Evolutionary conservation across 202 grass and related monocot species (phyloP).

Genomic region (Setaria italica): DNA sequence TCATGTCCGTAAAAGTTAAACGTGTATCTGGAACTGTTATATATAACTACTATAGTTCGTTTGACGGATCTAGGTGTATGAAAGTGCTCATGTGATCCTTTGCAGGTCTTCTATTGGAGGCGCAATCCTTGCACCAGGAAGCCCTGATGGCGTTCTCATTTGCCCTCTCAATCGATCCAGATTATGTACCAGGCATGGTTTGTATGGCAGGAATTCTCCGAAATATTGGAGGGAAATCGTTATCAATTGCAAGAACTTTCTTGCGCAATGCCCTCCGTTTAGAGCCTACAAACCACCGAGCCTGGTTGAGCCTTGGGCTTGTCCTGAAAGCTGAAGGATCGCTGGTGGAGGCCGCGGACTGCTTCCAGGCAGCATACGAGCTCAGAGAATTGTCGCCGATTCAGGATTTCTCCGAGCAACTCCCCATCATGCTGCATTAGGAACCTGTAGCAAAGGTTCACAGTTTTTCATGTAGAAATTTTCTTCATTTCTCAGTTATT

Average conservation of each 20-base stretch:
- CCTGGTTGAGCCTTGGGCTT: conserved; percentile 87
- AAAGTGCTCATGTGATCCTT: conserved; percentile 35
- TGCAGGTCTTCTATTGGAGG: conserved; percentile 80
- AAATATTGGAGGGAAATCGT: conserved; percentile 61
- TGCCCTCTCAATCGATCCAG: conserved; percentile 77
- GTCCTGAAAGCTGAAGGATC: conserved; percentile 77
- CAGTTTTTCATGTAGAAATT: conserved; percentile 38
- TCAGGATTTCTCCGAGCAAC: conserved; percentile 63
- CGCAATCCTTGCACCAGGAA: conserved; percentile 77
- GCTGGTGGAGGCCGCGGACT: conserved; percentile 72
- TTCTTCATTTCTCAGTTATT: neutral
- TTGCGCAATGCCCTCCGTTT: conserved; percentile 70
- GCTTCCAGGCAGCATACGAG: conserved; percentile 90
- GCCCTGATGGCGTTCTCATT: conserved; percentile 74
- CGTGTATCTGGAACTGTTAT: neutral
- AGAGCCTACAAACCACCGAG: conserved; percentile 72
- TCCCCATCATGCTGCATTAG: conserved; percentile 60
- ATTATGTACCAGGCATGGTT: conserved; percentile 88
- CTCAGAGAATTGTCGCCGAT: conserved; percentile 77
- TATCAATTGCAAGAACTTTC: conserved; percentile 72
- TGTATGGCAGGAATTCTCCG: conserved; percentile 79
- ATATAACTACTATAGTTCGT: neutral
- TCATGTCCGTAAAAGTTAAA: neutral
- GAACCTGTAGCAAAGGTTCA: conserved; percentile 8
- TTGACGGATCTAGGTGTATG: neutral